Evolutionary conservation across 192 early-diverging fungal genomes (phyloP), one percentile per base, ranked within the genome.

Genomic region (Linnemannia schmuckeri): DNA sequence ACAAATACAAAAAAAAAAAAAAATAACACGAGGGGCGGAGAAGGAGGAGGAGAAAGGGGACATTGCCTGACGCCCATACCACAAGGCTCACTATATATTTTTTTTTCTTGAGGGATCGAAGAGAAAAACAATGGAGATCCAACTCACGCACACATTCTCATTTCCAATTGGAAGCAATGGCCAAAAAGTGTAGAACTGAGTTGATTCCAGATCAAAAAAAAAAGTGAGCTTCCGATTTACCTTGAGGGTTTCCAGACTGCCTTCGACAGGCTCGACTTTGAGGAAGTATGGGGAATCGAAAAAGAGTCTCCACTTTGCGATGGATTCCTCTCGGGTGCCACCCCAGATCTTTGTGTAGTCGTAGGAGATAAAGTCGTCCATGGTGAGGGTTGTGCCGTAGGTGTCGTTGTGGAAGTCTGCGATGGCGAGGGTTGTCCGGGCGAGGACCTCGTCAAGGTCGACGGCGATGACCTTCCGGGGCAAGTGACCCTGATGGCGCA

Each of bases 331-430:
- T n/a, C 80, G 83, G 27, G 88, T 90, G 47, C 91, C 91, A 7
- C 90, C 91, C 91, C 91, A 93, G 35, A 92, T 83, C 74, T 92
- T 85, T 49, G 88, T 91, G 61, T 90, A 90, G 72, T 92, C 88
- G 35, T 89, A 85, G 4, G 92, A 89, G 66, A 82, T 54, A 82
- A 93, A 91, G 72, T 94, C 93, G 30, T 79, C 74, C 47, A 89
- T 74, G 70, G 76, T 81, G 37, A 90, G 82, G 17, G 83, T 37
- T 18, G 93, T 94, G 24, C 88, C 86, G 66, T 91, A 93, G 18
- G 74, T 84, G 44, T 83, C 89, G 74, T 94, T 94, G 66, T 94
- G 93, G 76, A 89, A 94, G 38, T 89, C 79, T 47, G 91, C 89
- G 17, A 94, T 81, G 4, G 91, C 90, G 41, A 90, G 81, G 1